These are phyloP conservation scores for Pleurotus giganteus DNA, from an alignment of 768 basidiomycete species.

Conservation along the genomic window DNA sequence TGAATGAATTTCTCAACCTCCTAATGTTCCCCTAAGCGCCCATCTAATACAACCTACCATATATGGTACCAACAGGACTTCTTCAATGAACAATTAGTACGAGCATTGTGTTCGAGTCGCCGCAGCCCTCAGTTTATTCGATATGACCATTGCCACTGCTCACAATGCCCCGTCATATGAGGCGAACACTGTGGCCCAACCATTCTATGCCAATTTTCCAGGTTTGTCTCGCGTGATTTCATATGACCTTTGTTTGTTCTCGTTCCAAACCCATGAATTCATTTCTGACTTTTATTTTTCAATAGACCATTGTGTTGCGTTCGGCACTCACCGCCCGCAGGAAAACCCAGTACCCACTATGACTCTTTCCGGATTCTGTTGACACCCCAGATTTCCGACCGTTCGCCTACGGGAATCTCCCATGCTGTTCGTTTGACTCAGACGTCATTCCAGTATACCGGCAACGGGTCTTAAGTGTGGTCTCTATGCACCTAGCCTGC, in stretches of 20 bases:
- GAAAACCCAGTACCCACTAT: neutral
- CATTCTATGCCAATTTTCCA: too few relatives aligned
- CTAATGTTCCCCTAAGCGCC: too few relatives aligned
- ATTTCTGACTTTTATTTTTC: conserved; percentile 8
- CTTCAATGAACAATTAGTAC: too few relatives aligned
- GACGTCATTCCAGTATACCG: neutral
- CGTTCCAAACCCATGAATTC: neutral
- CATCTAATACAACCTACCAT: too few relatives aligned
- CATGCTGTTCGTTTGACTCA: neutral
- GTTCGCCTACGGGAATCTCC: neutral
- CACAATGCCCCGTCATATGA: too few relatives aligned
- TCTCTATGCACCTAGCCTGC: neutral
- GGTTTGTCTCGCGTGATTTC: neutral
- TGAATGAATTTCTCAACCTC: too few relatives aligned
- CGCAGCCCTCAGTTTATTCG: too few relatives aligned
- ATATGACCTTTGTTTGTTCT: neutral
- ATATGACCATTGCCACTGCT: too few relatives aligned
- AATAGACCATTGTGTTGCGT: neutral
- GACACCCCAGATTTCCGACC: neutral
- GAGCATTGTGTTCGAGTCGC: too few relatives aligned
- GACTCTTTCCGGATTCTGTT: neutral
- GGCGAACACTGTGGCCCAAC: too few relatives aligned
- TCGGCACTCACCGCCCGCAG: neutral
- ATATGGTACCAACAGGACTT: too few relatives aligned
- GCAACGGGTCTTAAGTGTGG: neutral